These are phyloP conservation scores for Amanita fuliginea DNA, from an alignment of 768 basidiomycete genomes.

Conservation along the genomic window DNA sequence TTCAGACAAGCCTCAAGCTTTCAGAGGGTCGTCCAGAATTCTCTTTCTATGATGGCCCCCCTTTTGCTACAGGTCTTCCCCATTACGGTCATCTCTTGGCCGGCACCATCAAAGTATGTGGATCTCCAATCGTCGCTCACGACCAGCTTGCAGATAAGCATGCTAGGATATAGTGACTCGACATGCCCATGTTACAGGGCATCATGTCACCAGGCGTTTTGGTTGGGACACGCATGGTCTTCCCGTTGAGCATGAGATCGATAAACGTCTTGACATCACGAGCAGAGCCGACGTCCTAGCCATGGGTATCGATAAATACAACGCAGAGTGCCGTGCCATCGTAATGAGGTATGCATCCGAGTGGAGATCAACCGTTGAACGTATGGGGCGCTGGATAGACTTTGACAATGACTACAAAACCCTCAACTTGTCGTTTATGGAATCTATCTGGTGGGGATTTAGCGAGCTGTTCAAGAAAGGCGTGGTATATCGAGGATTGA, in stretches of 20 bases:
- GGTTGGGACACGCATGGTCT: slow-evolving; percentile 99
- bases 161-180: slow-evolving; percentile 94
- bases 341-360: slow-evolving; percentile 95
- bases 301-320: slow-evolving; percentile 97
- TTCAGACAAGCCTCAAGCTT: slow-evolving; percentile 86
- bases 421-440: slow-evolving; percentile 89
- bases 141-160: slow-evolving; percentile 6
- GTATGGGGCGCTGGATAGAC: slow-evolving; percentile 99
- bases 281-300: slow-evolving; percentile 87
- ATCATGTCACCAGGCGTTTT: slow-evolving; percentile 87
- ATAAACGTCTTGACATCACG: slow-evolving; percentile 89
- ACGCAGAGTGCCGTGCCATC: slow-evolving; percentile 90
- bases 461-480: slow-evolving; percentile 85
- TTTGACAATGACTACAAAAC: slow-evolving; percentile 99
- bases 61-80: slow-evolving; percentile 93
- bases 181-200: slow-evolving; percentile 88
- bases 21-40: slow-evolving; percentile 85
- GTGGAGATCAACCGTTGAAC: slow-evolving; percentile 91
- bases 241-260: slow-evolving; percentile 98
- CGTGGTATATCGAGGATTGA: slow-evolving; percentile 85
- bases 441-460: slow-evolving; percentile 99
- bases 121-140: not conserved
- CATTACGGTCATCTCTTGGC: slow-evolving; percentile 94
- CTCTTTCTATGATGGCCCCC: slow-evolving; percentile 95
- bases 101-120: slow-evolving; percentile 80